Conservation (phyloP, 371 early-diverging fungal species). For the Mortierella sp. region DNA sequence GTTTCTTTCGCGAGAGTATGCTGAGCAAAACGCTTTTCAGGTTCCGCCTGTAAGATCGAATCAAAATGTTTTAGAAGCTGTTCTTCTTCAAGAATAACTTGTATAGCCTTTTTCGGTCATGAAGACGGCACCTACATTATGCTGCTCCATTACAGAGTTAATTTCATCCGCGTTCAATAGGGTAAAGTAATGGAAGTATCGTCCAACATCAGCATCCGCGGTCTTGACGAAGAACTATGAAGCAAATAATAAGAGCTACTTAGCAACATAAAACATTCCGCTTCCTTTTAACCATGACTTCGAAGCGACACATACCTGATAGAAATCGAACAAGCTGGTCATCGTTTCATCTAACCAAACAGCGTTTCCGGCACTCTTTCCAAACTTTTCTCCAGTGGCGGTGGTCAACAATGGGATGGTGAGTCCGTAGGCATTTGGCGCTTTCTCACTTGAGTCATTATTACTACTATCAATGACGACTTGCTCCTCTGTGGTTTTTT, state of each 20-base stretch:
- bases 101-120: not conserved
- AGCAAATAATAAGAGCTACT: not conserved
- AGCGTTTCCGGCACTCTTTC: constrained; percentile 96
- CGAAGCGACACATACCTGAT: constrained; percentile 72
- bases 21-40: constrained; percentile 83
- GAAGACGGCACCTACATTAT: constrained; percentile 60
- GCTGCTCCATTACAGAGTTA: constrained; percentile 69
- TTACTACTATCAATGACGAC: constrained; percentile 32
- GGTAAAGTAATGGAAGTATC: constrained; percentile 85
- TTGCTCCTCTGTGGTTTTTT: constrained; percentile 34
- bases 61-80: not conserved
- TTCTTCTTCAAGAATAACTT: too few relatives aligned
- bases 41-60: constrained; percentile 56
- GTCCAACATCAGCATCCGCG: constrained; percentile 83
- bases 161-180: constrained; percentile 76
- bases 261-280: not conserved
- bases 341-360: constrained; percentile 89
- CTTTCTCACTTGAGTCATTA: constrained; percentile 4
- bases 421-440: constrained; percentile 77
- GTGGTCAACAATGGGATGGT: constrained; percentile 93
- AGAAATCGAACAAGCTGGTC: constrained; percentile 90
- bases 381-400: constrained; percentile 93
- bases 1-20: constrained; percentile 83
- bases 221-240: constrained; percentile 85
- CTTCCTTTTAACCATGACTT: not conserved